Percentiles rank a stretch among this genome's conserved stretches.
Conservation (phyloP, 2,329 filamentous ascomycete genomes). For the Trichoderma simmonsii region DNA sequence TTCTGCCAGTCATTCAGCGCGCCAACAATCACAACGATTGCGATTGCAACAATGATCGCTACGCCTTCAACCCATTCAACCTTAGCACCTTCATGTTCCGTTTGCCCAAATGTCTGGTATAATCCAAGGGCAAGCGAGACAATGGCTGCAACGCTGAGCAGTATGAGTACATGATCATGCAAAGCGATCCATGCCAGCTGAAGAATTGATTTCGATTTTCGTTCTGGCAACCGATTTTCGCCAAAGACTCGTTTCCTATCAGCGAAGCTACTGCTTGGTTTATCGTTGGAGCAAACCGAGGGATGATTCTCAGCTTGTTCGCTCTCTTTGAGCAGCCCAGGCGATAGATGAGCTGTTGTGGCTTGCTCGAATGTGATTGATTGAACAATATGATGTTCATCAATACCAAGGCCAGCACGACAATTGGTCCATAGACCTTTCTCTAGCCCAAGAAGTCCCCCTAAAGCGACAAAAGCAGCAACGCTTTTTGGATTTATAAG, state of each 20-base stretch:
- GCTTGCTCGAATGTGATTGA: slow-evolving; percentile 65
- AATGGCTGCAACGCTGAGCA: slow-evolving; percentile 62
- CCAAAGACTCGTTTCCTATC: slow-evolving; percentile 69
- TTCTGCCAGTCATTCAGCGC: slow-evolving; percentile 67
- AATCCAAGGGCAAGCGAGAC: slow-evolving; percentile 65
- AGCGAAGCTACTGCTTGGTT: slow-evolving; percentile 17
- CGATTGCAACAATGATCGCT: slow-evolving; percentile 44
- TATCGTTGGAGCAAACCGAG: not conserved
- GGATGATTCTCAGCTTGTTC: not conserved
- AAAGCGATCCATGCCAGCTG: slow-evolving; percentile 78
- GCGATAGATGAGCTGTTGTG: not conserved
- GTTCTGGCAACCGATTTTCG: slow-evolving; percentile 69
- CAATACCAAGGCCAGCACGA: slow-evolving; percentile 63
- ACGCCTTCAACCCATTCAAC: slow-evolving; percentile 68
- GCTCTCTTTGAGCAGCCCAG: not conserved
- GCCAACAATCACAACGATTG: slow-evolving; percentile 60
- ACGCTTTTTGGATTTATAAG: slow-evolving; percentile 77
- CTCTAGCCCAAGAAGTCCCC: slow-evolving; percentile 69
- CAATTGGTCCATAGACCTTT: slow-evolving; percentile 68
- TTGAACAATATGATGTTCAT: slow-evolving; percentile 65
- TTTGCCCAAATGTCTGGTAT: slow-evolving; percentile 58
- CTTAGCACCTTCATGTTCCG: slow-evolving; percentile 39
- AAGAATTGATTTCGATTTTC: slow-evolving; percentile 69
- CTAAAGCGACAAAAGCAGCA: slow-evolving; percentile 70
- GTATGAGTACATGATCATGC: slow-evolving; percentile 51